Evolutionary conservation across 495 filamentous ascomycete genomes (phyloP).

Genomic region (Hyaloscypha bicolor): DNA sequence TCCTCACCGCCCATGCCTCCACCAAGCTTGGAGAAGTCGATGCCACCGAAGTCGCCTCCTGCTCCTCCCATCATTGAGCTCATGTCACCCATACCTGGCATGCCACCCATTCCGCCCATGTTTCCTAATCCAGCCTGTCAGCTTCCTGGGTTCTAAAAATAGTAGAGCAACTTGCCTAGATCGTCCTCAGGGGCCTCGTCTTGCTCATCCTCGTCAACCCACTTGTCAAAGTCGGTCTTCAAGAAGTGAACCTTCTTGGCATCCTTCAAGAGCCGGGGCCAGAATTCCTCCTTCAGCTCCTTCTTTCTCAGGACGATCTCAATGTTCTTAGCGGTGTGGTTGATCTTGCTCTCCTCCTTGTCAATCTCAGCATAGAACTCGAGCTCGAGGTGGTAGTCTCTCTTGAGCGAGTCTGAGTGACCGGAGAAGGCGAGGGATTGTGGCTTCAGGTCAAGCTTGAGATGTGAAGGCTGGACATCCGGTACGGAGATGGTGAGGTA

Average conservation of each 20-base stretch:
- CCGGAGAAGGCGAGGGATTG: conserved; percentile 80
- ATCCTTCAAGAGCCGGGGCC: conserved; percentile 92
- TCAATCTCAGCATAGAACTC: conserved; percentile 94
- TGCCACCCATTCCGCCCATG: conserved; percentile 43
- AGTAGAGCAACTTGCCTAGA: conserved; percentile 47
- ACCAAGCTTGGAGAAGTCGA: conserved; percentile 94
- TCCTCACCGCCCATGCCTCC: conserved; percentile 55
- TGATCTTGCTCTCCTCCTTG: conserved; percentile 71
- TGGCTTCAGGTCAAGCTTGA: conserved; percentile 80
- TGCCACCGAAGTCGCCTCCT: conserved; percentile 65
- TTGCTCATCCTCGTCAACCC: conserved; percentile 99
- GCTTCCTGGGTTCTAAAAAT: conserved; percentile 13
- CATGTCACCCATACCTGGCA: conserved; percentile 42
- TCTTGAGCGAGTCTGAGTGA: conserved; percentile 75
- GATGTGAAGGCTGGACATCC: conserved; percentile 68
- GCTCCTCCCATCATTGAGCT: conserved; percentile 33
- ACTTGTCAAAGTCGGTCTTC: conserved; percentile 99
- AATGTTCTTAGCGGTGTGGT: conserved; percentile 82
- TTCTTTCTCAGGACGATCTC: conserved; percentile 95
- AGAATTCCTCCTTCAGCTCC: conserved; percentile 87
- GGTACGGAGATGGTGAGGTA: conserved; percentile 86
- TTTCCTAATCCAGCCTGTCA: conserved; percentile 28
- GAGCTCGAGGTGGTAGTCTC: conserved; percentile 82
- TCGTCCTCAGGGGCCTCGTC: conserved; percentile 85
- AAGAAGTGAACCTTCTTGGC: conserved; percentile 89